phyloP scores from a whole-genome alignment of 164 flowering plant genomes.

The Annona cherimola region DNA sequence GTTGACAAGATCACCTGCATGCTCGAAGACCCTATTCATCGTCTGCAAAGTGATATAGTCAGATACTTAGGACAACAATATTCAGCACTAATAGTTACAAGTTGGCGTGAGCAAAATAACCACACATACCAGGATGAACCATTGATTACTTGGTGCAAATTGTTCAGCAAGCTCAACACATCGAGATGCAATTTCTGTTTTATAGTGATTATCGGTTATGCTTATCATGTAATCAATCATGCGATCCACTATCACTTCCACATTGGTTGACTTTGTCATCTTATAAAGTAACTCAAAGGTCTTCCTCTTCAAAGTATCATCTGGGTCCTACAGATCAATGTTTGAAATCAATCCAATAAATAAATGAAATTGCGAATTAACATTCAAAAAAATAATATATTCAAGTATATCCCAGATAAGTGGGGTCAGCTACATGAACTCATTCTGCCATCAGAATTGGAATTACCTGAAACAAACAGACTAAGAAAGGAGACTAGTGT shows the following conservation, averaged over 20 bases:
- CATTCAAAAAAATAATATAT: too few species aligned
- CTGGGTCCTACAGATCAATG: conserved; percentile 67
- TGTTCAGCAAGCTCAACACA: conserved; percentile 98
- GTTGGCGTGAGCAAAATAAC: neutral
- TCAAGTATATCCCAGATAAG: neutral
- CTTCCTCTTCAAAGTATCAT: conserved; percentile 94
- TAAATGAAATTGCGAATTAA: neutral
- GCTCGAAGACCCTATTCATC: conserved; percentile 99
- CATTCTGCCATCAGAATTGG: too few species aligned
- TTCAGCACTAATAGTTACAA: neutral
- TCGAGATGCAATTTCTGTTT: conserved; percentile 93
- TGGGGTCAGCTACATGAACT: too few species aligned
- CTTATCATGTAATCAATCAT: conserved; percentile 98
- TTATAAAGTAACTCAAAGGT: conserved; percentile 93
- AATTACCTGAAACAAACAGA: too few species aligned
- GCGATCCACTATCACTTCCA: conserved; percentile 96
- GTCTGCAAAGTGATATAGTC: conserved; percentile 49
- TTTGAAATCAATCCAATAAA: neutral
- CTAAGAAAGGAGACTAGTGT: too few species aligned
- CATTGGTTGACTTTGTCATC: conserved; percentile 98
- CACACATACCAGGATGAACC: conserved; percentile 85
- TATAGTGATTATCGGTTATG: conserved; percentile 88
- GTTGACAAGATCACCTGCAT: conserved; percentile 95
- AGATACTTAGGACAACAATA: neutral
- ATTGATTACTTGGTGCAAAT: conserved; percentile 95